phyloP scores from a whole-genome alignment of 805 yeast genomes.

The Sugiyamaella americana region DNA sequence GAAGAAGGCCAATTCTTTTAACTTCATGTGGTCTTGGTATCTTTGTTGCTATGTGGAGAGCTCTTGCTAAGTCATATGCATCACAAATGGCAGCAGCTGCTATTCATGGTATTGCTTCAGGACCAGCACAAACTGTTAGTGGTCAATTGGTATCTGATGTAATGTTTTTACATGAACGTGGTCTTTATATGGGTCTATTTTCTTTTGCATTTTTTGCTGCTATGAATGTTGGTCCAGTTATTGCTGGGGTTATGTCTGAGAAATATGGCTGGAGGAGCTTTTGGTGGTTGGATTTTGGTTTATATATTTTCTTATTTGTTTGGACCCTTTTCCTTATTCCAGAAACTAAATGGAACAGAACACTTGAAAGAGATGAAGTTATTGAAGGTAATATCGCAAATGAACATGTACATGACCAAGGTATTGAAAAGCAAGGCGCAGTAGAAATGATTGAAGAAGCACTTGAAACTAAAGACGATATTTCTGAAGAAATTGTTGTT shows the following conservation, averaged over 20 bases:
- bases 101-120: slow-evolving; percentile 44
- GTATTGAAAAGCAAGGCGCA: background rate
- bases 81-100: slow-evolving; percentile 39
- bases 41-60: slow-evolving; percentile 38
- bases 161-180: slow-evolving; percentile 36
- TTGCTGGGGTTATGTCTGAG: slow-evolving; percentile 12
- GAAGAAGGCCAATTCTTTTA: slow-evolving; percentile 10
- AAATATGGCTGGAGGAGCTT: slow-evolving; percentile 12
- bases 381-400: background rate
- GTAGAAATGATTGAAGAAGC: background rate
- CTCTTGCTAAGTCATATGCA: slow-evolving; percentile 37
- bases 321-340: slow-evolving; percentile 7
- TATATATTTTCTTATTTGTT: slow-evolving; percentile 4
- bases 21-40: slow-evolving; percentile 38
- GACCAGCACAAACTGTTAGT: slow-evolving; percentile 43
- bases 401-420: background rate
- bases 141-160: slow-evolving; percentile 48
- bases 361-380: background rate
- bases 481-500: background rate
- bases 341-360: slow-evolving; percentile 11
- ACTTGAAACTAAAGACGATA: too few relatives aligned
- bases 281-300: slow-evolving; percentile 11
- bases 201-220: slow-evolving; percentile 34
- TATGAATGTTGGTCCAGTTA: slow-evolving; percentile 7
- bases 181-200: slow-evolving; percentile 44